Base-by-base conservation (phyloP, 2,329 filamentous ascomycete species). In the Bisporella sp. region DNA sequence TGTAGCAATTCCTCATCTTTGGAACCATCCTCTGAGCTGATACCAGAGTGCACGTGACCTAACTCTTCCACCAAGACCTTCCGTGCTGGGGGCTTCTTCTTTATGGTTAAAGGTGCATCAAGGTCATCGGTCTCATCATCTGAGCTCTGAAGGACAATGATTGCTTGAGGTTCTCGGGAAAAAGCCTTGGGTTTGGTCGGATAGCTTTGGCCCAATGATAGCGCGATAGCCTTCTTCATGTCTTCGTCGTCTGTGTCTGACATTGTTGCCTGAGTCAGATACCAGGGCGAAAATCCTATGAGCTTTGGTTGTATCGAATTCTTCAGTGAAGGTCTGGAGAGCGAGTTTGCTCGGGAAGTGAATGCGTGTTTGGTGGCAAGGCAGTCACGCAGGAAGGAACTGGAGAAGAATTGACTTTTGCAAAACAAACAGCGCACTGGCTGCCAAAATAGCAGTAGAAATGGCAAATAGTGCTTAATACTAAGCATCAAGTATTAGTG, bases 211-310 rank as follows among this genome's bases (percentile, higher is more conserved):
- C 53, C 37, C 41, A 83, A 68, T 6, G 80, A 83, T 31, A 83
- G 66, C 12, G 75, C 79, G 51, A 86, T 82, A 31, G 82, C 82
- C 52, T 71, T 72, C 31, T 73, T 73, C n/a, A 84, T 66, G 31
- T 81, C 78, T 52, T 80, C 78, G 47, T 85, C 63, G 11, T 64
- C 62, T 4, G 51, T 53, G 35, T 65, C 58, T 9, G 62, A 56
- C 63, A 66, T 66, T 28, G 35, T 49, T 21, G 21, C 21, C 21
- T 21, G 21, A 21, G 21, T 21, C 21, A 21, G 21, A 21, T 21
- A 21, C 21, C 21, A 21, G 21, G 21, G 3, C 21, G 21, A 21
- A 21, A 21, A 21, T 2, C 21, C 21, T 21, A 21, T 21, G 21
- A 21, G 21, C 3, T 21, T 21, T 21, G 21, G 21, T 21, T 21